These are phyloP conservation scores for Penicillium sumatraense DNA, from an alignment of 2,329 filamentous ascomycete genomes.

Conservation along the genomic window DNA sequence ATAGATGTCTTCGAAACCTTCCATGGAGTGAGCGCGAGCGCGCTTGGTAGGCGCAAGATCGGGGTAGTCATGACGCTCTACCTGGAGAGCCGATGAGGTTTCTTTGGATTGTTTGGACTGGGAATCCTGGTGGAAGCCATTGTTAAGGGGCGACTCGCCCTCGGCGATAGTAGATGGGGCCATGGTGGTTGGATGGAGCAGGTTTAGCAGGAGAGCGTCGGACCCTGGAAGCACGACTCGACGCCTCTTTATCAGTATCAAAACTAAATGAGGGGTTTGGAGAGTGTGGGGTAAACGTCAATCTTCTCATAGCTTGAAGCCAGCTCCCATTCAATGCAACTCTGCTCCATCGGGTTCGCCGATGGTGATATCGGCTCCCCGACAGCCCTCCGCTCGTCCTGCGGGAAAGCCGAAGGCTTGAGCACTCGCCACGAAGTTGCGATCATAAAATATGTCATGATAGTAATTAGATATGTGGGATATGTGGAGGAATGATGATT, in stretches of 20 bases:
- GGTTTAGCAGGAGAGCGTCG: not conserved
- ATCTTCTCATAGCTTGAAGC: not conserved
- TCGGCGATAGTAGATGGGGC: not conserved
- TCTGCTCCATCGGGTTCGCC: not conserved
- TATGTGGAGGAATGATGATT: no score
- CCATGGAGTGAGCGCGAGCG: conserved; percentile 6
- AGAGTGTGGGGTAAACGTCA: not conserved
- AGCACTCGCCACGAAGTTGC: not conserved
- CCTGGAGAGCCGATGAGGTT: not conserved
- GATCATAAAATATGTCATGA: not conserved
- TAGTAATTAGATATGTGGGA: no score
- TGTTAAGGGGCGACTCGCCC: not conserved
- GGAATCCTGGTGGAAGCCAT: not conserved
- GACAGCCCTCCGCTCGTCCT: no score
- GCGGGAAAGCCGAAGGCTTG: not conserved
- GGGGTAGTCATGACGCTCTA: conserved; percentile 9
- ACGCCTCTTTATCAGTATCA: not conserved
- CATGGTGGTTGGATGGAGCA: not conserved
- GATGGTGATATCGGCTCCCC: not conserved
- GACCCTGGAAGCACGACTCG: not conserved
- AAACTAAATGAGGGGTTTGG: not conserved
- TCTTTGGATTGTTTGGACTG: not conserved
- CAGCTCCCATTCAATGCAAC: not conserved
- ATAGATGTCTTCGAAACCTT: conserved; percentile 10
- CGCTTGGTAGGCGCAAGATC: conserved; percentile 7